A percentile compares a stretch with the other conserved stretches of the same genome.
phyloP scores from a whole-genome alignment of 2,329 filamentous ascomycete genomes.

The Aschersonia sp. region DNA sequence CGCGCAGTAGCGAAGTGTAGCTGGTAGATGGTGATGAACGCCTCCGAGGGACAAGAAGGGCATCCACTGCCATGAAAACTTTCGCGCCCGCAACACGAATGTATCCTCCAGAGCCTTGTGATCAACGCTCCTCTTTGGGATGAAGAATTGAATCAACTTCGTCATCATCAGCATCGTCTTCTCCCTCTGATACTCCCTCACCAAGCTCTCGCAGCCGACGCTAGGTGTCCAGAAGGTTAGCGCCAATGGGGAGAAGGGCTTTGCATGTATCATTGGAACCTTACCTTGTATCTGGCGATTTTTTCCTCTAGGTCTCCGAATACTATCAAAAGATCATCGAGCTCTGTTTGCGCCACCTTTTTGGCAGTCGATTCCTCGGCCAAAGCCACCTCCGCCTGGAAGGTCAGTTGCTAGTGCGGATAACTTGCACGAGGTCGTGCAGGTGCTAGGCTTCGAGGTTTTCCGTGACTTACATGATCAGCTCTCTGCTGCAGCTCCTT shows the following conservation, averaged over 20 bases:
- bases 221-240: background rate
- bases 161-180: constrained; percentile 30
- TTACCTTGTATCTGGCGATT: constrained; percentile 57
- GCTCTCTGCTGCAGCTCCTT: constrained; percentile 11
- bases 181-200: constrained; percentile 51
- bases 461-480: constrained; percentile 10
- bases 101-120: background rate
- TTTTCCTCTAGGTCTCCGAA: constrained; percentile 73
- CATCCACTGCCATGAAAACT: no score
- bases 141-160: background rate
- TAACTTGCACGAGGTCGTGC: background rate
- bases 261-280: constrained; percentile 7
- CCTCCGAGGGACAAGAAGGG: no score
- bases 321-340: constrained; percentile 70
- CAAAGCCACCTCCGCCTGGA: constrained; percentile 17
- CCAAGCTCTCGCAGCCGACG: constrained; percentile 49
- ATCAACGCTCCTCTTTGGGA: no score
- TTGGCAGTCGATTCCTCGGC: constrained; percentile 43
- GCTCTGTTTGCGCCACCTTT: constrained; percentile 51
- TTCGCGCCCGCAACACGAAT: background rate
- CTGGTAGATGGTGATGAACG: no score
- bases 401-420: background rate
- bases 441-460: background rate
- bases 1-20: no score
- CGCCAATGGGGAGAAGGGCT: background rate